A percentile compares a stretch with the other conserved stretches of the same genome.
phyloP scores from a whole-genome alignment of 495 filamentous ascomycete species.

The Thozetella sp. region DNA sequence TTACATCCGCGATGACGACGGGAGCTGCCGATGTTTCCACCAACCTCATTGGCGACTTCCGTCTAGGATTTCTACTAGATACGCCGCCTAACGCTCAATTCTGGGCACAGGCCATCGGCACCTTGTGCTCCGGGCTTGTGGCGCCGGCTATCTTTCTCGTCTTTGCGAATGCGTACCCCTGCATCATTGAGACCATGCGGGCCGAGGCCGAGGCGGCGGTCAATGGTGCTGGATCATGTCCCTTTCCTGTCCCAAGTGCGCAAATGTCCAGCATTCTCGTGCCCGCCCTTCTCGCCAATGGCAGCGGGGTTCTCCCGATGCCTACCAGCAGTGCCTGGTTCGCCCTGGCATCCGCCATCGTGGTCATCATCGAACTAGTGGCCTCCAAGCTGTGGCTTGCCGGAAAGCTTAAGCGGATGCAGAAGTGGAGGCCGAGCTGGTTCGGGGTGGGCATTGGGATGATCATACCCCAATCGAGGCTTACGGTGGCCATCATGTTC shows the following conservation, averaged over 20 bases:
- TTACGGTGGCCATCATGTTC: conserved; percentile 42
- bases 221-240: conserved; percentile 57
- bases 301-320: not conserved
- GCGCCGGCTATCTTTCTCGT: conserved; percentile 60
- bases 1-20: conserved; percentile 55
- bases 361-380: conserved; percentile 47
- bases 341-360: conserved; percentile 46
- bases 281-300: not conserved
- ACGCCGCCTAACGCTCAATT: conserved; percentile 61
- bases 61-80: conserved; percentile 60
- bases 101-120: conserved; percentile 58
- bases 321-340: conserved; percentile 17
- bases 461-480: conserved; percentile 41
- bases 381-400: conserved; percentile 51
- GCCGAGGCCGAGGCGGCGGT: conserved; percentile 45
- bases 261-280: conserved; percentile 19
- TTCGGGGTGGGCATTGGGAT: conserved; percentile 59
- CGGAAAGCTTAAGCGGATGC: conserved; percentile 31
- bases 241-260: conserved; percentile 54
- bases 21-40: conserved; percentile 54
- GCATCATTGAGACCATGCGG: conserved; percentile 36
- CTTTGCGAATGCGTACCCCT: conserved; percentile 61
- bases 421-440: conserved; percentile 58
- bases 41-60: conserved; percentile 54
- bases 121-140: conserved; percentile 56